These are phyloP conservation scores for Penicillium sp. DNA, from an alignment of 2,329 filamentous ascomycete genomes.

Conservation along the genomic window DNA sequence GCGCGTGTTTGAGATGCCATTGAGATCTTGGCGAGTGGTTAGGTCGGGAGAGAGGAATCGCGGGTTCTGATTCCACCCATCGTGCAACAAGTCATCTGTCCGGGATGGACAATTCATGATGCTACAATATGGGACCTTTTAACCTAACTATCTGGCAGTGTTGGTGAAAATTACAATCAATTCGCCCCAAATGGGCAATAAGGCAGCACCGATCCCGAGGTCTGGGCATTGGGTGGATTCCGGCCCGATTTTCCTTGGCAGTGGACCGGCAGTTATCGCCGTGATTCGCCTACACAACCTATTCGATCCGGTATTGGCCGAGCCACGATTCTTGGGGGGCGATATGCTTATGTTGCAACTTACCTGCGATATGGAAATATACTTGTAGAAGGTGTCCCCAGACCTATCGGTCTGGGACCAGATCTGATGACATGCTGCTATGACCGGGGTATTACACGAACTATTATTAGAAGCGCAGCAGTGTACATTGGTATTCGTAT, in stretches of 20 bases:
- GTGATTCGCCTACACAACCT: not conserved
- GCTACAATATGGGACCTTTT: not conserved
- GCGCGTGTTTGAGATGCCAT: slow-evolving; percentile 54
- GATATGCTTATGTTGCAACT: not conserved
- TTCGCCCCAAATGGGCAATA: not conserved
- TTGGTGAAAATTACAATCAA: not conserved
- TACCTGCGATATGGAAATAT: not conserved
- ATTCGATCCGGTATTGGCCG: slow-evolving; percentile 4
- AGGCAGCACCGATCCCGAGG: slow-evolving; percentile 9
- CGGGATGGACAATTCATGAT: slow-evolving; percentile 57
- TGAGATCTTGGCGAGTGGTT: slow-evolving; percentile 56
- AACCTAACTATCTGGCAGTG: not conserved
- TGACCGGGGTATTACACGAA: not conserved
- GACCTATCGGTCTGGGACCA: not conserved
- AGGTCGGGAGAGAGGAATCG: slow-evolving; percentile 49
- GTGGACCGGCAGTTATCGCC: not conserved
- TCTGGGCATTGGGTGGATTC: slow-evolving; percentile 12
- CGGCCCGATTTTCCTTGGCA: slow-evolving; percentile 13
- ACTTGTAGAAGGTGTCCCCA: not conserved
- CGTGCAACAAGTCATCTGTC: slow-evolving; percentile 51
- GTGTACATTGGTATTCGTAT: not conserved
- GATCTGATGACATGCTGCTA: not conserved
- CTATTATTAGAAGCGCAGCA: not conserved
- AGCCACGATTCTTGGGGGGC: not conserved
- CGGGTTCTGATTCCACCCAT: slow-evolving; percentile 56